phyloP scores from a whole-genome alignment of 306 rosid species.

The Ziziphus jujuba region DNA sequence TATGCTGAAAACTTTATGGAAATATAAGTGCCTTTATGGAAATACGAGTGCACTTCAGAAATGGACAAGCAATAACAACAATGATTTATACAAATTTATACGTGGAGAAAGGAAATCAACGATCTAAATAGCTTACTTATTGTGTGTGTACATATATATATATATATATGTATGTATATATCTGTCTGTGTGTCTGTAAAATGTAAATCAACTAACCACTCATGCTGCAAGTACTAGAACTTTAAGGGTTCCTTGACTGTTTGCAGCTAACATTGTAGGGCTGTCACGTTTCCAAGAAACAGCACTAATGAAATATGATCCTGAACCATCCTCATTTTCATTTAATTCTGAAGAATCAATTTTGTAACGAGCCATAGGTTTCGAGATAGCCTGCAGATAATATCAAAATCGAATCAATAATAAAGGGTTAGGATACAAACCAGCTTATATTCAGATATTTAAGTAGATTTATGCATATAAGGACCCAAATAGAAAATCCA shows the following conservation, averaged over 20 bases:
- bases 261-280: conserved; percentile 79
- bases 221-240: conserved; percentile 85
- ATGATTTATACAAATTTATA: too few relatives aligned
- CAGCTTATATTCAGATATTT: background rate
- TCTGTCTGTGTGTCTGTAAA: background rate
- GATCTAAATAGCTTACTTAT: too few relatives aligned
- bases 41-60: too few relatives aligned
- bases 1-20: too few relatives aligned
- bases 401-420: background rate
- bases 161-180: too few relatives aligned
- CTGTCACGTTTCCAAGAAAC: conserved; percentile 95
- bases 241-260: conserved; percentile 85
- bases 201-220: background rate
- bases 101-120: too few relatives aligned
- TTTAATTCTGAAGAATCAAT: conserved; percentile 59
- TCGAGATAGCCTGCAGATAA: conserved; percentile 71
- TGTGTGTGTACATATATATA: too few relatives aligned
- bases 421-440: too few relatives aligned
- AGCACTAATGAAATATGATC: conserved; percentile 84
- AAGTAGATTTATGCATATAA: too few relatives aligned
- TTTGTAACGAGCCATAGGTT: conserved; percentile 75
- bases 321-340: conserved; percentile 64
- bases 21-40: too few relatives aligned
- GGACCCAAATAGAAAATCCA: too few relatives aligned
- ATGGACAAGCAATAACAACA: too few relatives aligned